These are phyloP conservation scores for Rhytidhysteron rufulum DNA, from an alignment of 2,329 filamentous ascomycete genomes.

Conservation along the genomic window DNA sequence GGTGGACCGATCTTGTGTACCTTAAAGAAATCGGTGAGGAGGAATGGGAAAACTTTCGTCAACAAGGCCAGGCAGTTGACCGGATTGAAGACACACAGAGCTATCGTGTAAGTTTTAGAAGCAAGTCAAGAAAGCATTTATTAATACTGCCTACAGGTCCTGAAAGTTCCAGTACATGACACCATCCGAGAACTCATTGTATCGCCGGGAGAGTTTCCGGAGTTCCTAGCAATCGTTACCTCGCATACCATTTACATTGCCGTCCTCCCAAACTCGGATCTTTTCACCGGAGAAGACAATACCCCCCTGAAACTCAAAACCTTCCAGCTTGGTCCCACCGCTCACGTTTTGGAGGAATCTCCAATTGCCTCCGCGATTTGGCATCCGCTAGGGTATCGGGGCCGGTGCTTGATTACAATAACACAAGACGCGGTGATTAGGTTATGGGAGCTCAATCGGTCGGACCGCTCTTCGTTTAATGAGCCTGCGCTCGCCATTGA, in stretches of 20 bases:
- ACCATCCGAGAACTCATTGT: conserved; percentile 82
- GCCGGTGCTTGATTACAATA: conserved; percentile 79
- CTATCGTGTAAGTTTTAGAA: background rate
- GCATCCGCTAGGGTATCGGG: conserved; percentile 85
- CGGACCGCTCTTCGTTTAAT: conserved; percentile 84
- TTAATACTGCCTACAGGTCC: conserved; percentile 50
- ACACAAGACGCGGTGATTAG: conserved; percentile 85
- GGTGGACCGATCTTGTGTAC: conserved; percentile 81
- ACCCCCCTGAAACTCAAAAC: conserved; percentile 75
- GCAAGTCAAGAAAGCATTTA: background rate
- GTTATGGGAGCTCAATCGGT: conserved; percentile 83
- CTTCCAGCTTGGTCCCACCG: conserved; percentile 87
- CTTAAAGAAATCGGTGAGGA: conserved; percentile 58
- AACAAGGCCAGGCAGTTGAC: too few species aligned
- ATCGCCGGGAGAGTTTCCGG: conserved; percentile 75
- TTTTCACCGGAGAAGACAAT: conserved; percentile 66
- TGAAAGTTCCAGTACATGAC: conserved; percentile 74
- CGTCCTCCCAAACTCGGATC: conserved; percentile 74
- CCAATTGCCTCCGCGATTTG: conserved; percentile 78
- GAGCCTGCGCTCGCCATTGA: conserved; percentile 80
- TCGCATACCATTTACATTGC: conserved; percentile 85
- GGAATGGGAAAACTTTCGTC: too few species aligned
- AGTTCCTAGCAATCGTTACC: conserved; percentile 81
- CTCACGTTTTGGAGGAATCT: conserved; percentile 81
- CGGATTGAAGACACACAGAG: too few species aligned